These are phyloP conservation scores for Poa annua DNA, from an alignment of 176 grass and related monocot genomes.

Conservation along the genomic window DNA sequence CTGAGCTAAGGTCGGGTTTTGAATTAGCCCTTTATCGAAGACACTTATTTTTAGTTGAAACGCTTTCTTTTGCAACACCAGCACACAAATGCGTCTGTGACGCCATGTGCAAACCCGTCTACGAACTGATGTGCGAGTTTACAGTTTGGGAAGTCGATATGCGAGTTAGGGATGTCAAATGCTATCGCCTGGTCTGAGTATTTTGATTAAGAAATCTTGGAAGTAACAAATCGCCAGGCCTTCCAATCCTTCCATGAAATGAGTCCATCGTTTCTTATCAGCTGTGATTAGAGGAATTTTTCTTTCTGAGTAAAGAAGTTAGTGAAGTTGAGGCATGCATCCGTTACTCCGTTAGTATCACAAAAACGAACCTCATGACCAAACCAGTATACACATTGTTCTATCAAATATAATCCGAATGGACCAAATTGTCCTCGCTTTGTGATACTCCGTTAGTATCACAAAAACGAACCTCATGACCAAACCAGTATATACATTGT, in stretches of 20 bases:
- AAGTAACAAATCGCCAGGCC: background rate
- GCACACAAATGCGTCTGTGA: background rate
- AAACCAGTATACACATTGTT: background rate
- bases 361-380: too few species aligned
- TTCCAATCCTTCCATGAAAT: background rate
- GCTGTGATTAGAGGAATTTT: background rate
- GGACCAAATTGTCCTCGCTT: too few species aligned
- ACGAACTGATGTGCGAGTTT: background rate
- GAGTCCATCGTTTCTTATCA: background rate
- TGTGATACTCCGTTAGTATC: too few species aligned
- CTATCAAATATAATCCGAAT: background rate
- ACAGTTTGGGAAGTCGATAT: background rate
- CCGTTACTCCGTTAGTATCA: too few species aligned
- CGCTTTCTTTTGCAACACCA: too few species aligned
- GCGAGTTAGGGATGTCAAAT: background rate
- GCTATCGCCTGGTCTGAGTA: too few species aligned
- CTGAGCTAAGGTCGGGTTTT: constrained; percentile 76
- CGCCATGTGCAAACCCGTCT: background rate
- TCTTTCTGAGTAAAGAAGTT: background rate
- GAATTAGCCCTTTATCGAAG: too few species aligned
- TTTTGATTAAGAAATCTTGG: background rate
- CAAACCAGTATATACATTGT: background rate
- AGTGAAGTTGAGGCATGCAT: background rate
- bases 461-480: background rate
- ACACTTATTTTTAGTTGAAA: too few species aligned